Percentiles rank a stretch among this genome's conserved stretches.
These are phyloP conservation scores for Penicillium maclennaniae DNA, from an alignment of 495 filamentous ascomycete genomes.

Conservation along the genomic window DNA sequence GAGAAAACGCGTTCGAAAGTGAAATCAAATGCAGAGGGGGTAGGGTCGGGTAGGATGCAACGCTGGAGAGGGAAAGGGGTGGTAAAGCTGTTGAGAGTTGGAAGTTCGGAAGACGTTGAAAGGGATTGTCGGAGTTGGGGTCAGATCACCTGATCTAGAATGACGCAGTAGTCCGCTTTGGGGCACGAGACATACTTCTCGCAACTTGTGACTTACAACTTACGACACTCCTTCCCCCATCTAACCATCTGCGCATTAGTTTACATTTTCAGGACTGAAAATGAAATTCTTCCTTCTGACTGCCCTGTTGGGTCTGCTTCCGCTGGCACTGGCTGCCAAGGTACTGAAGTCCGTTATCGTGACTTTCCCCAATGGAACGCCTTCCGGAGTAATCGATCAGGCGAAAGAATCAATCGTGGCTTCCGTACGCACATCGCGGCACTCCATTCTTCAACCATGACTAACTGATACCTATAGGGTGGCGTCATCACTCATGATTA, in stretches of 20 bases:
- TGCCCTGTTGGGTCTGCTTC: constrained; percentile 51
- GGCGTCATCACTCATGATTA: constrained; percentile 52
- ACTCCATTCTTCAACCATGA: neutral
- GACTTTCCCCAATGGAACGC: constrained; percentile 70
- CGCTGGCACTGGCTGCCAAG: constrained; percentile 51
- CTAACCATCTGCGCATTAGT: neutral
- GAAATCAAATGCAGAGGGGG: constrained; percentile 5
- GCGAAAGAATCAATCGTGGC: constrained; percentile 67
- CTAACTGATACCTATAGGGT: constrained; percentile 16
- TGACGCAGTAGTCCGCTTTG: constrained; percentile 20
- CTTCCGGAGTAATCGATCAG: constrained; percentile 60
- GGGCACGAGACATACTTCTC: neutral
- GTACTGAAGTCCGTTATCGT: constrained; percentile 72
- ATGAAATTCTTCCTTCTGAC: constrained; percentile 55
- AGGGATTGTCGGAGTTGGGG: constrained; percentile 13
- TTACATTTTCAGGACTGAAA: constrained; percentile 16
- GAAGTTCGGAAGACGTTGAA: neutral
- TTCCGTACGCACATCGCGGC: constrained; percentile 49
- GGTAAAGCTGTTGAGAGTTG: neutral
- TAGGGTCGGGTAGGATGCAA: constrained; percentile 8
- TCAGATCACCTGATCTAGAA: constrained; percentile 21
- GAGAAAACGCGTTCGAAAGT: neutral
- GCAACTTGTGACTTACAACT: neutral
- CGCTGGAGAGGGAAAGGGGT: constrained; percentile 6
- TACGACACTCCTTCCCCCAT: neutral